Conservation (phyloP, 208 protist genomes). For the Trypanosoma brucei region DNA sequence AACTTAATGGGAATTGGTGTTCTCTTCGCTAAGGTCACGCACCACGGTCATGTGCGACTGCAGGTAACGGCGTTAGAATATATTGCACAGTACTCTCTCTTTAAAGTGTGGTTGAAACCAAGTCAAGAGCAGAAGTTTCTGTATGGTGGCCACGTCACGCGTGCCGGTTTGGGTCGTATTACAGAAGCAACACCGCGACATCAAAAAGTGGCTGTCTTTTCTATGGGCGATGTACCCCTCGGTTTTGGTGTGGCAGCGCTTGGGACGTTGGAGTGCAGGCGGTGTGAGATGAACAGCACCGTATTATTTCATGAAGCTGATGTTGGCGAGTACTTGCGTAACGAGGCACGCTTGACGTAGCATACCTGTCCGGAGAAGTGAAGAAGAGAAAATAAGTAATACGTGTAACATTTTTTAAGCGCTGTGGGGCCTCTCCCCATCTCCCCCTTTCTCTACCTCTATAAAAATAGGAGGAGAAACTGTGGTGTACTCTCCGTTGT, state of each 20-base stretch:
- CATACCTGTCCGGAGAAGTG: not conserved
- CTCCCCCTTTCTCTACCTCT: no score
- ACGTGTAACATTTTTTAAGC: no score
- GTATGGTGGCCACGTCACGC: constrained; percentile 98
- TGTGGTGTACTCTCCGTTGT: no score
- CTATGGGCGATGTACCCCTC: constrained; percentile 96
- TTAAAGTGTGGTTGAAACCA: constrained; percentile 99
- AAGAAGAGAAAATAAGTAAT: not conserved
- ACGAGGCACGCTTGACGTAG: constrained; percentile 94
- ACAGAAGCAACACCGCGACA: constrained; percentile 97
- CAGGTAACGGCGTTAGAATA: constrained; percentile 88
- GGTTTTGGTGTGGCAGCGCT: constrained; percentile 97
- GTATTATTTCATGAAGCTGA: constrained; percentile 97
- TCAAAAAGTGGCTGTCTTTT: constrained; percentile 96
- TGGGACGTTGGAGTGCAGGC: constrained; percentile 95
- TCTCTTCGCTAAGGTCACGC: constrained; percentile 87
- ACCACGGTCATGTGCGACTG: constrained; percentile 87
- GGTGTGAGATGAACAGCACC: constrained; percentile 94
- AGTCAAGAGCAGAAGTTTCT: constrained; percentile 98
- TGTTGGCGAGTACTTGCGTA: constrained; percentile 97
- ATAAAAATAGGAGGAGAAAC: no score
- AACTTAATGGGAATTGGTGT: constrained; percentile 90
- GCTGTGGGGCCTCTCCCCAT: no score
- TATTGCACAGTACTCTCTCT: constrained; percentile 90
- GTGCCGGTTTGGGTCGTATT: constrained; percentile 96